Percentiles rank a stretch among this genome's conserved stretches.
These are phyloP conservation scores for Neoboletus subvelutipes DNA, from an alignment of 768 basidiomycete genomes.

Conservation along the genomic window DNA sequence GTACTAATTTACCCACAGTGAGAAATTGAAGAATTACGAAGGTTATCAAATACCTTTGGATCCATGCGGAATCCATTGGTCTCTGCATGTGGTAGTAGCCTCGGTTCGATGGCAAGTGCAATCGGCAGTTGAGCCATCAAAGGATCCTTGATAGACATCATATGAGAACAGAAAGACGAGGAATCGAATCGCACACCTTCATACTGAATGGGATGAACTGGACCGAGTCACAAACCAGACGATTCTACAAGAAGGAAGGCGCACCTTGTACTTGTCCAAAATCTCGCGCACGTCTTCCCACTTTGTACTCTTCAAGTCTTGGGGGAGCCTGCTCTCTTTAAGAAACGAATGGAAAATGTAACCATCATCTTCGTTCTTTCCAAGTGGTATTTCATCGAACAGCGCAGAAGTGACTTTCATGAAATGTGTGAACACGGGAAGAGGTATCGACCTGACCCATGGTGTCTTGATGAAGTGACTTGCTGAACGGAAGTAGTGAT, in stretches of 20 bases:
- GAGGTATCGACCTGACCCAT: conserved; percentile 68
- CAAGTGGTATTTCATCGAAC: conserved; percentile 66
- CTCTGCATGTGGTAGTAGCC: conserved; percentile 67
- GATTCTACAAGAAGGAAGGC: conserved; percentile 5
- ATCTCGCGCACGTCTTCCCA: conserved; percentile 68
- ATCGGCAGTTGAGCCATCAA: conserved; percentile 77
- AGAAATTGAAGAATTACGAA: conserved; percentile 8
- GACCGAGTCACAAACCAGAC: conserved; percentile 17
- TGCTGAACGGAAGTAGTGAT: conserved; percentile 74
- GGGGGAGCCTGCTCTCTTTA: conserved; percentile 66
- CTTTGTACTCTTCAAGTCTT: conserved; percentile 53
- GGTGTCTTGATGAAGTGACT: conserved; percentile 71
- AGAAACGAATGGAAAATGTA: conserved; percentile 61
- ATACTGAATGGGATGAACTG: conserved; percentile 79
- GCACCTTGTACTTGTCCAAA: conserved; percentile 68
- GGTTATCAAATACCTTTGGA: conserved; percentile 50
- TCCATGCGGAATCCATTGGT: conserved; percentile 80
- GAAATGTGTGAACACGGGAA: conserved; percentile 63
- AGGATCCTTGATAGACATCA: conserved; percentile 52
- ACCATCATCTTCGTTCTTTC: conserved; percentile 77
- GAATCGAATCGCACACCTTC: conserved; percentile 45
- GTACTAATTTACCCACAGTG: conserved; percentile 45
- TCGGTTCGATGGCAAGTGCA: conserved; percentile 73
- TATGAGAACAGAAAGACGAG: conserved; percentile 3
- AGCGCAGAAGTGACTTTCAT: conserved; percentile 54